Evolutionary conservation across 148 eudicot species (phyloP).

Genomic region (Cornus kousa): DNA sequence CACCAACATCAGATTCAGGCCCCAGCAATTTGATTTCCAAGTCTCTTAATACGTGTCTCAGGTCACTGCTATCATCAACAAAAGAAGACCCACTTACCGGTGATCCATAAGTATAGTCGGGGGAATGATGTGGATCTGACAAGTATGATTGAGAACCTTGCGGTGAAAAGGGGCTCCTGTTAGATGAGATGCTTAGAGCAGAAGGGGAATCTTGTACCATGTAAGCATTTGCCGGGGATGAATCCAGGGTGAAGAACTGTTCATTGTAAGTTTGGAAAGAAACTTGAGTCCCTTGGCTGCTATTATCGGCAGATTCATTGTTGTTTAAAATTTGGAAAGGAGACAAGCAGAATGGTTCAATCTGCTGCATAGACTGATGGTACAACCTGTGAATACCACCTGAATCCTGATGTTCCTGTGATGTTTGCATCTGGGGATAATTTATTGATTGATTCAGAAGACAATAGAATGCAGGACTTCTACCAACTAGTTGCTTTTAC

Average conservation of each 20-base stretch:
- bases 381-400: conserved; percentile 33
- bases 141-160: conserved; percentile 65
- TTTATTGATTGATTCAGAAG: neutral
- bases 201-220: conserved; percentile 52
- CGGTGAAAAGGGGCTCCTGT: conserved; percentile 61
- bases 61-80: conserved; percentile 46
- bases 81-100: conserved; percentile 65
- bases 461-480: neutral
- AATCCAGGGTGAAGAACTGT: conserved; percentile 65
- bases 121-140: conserved; percentile 57
- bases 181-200: conserved; percentile 61
- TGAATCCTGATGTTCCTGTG: conserved; percentile 42
- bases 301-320: conserved; percentile 26
- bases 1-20: conserved; percentile 49
- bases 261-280: conserved; percentile 45
- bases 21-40: conserved; percentile 54
- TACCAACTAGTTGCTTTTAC: neutral
- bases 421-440: conserved; percentile 52
- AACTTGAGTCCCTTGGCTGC: conserved; percentile 39
- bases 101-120: conserved; percentile 66
- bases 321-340: conserved; percentile 44
- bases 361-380: conserved; percentile 40
- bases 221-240: conserved; percentile 47
- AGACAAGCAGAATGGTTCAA: conserved; percentile 38
- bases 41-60: conserved; percentile 40